Evolutionary conservation across 306 rosid species (phyloP).

Genomic region (Herpetospermum pedunculosum): DNA sequence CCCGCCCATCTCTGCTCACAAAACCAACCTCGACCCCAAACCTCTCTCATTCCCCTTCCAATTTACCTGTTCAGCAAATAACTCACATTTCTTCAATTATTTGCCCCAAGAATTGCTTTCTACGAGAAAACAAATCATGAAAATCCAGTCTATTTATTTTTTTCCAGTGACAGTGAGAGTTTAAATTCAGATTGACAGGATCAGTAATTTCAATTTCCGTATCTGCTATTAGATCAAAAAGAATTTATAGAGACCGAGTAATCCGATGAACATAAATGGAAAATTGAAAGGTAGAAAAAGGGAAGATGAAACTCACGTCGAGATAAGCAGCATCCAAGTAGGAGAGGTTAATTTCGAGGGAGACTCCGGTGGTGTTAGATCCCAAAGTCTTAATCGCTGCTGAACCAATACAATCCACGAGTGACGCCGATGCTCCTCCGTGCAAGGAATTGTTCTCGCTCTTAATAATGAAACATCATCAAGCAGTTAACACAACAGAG

Average conservation of each 20-base stretch:
- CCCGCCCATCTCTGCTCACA: too few species aligned
- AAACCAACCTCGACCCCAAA: too few species aligned
- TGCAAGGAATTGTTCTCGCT: slow-evolving; percentile 57
- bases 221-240: neutral
- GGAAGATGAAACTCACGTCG: slow-evolving; percentile 29
- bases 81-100: too few species aligned
- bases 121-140: too few species aligned
- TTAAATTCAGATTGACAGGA: neutral
- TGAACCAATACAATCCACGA: slow-evolving; percentile 71
- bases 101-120: too few species aligned
- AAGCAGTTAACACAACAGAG: neutral
- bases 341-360: slow-evolving; percentile 71
- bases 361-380: slow-evolving; percentile 36
- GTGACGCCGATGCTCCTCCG: slow-evolving; percentile 77
- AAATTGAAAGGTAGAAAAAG: neutral
- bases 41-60: too few species aligned
- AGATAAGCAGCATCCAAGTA: slow-evolving; percentile 74
- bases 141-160: too few species aligned
- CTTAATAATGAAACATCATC: slow-evolving; percentile 10
- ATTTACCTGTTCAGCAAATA: too few species aligned
- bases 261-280: neutral
- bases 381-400: slow-evolving; percentile 55
- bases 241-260: too few species aligned
- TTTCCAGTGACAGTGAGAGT: too few species aligned
- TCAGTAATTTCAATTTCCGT: neutral